Evolutionary conservation across 305 asterid species (phyloP), one percentile per base, ranked within the genome.

Genomic region (Plantago lanceolata): DNA sequence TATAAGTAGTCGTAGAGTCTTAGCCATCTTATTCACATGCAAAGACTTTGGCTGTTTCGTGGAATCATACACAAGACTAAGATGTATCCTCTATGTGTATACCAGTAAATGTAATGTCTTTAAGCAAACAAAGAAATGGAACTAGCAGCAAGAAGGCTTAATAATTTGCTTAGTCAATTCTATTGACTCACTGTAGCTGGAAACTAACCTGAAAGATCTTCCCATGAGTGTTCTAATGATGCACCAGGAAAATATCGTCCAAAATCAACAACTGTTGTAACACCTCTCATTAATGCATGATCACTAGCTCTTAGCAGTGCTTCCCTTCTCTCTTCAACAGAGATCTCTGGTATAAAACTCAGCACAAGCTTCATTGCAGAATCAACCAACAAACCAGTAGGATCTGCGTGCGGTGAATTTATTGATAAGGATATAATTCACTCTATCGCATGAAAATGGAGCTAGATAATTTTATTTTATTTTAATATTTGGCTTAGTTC

Each of bases 191-290:
- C 53, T 54, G 62, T 28, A 48, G 8, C 56, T 55, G 58, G 68
- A 73, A 93, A 40, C 47, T 29, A 17, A 56, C 99, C 99, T 93
- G 92, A 79, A 18, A 84, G 85, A 77, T 93, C 99, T 74, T 90
- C 92, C 99, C 97, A 93, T 3, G 99, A 75, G 53, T 69, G 73
- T 64, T 89, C 90, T 45, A 84, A 66, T 20, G 89, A 70, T 71
- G 73, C 75, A 59, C 99, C 96, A 58, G 99, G 99, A 81, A 76
- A 78, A 65, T 89, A 89, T 79, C 94, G 82, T 54, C 99, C 99
- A 54, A 89, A 43, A 71, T 93, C 99, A 59, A 87, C 94, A 59
- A 93, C 85, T 66, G 99, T 75, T 37, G 99, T 93, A 70, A 89
- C 97, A 73, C 99, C 99, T 76, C 88, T 85, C 69, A 54, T 80